phyloP scores from a whole-genome alignment of 768 basidiomycete species.

The Tylopilus sp. region DNA sequence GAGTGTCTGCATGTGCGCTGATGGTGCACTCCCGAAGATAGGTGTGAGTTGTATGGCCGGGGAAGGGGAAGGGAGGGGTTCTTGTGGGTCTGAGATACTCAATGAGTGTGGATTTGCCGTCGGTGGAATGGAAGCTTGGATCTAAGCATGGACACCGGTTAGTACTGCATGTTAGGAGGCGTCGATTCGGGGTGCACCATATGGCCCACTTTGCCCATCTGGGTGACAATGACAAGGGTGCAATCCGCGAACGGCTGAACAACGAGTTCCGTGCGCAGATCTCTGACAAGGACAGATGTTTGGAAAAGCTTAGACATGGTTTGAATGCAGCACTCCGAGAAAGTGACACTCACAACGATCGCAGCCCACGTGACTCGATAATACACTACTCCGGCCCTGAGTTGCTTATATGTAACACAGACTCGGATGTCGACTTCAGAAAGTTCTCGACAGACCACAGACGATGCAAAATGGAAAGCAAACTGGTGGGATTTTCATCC shows the following conservation, averaged over 20 bases:
- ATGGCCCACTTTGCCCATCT: conserved; percentile 86
- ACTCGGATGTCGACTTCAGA: conserved; percentile 26
- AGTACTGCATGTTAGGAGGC: background rate
- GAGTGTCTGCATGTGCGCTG: conserved; percentile 64
- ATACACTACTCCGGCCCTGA: background rate
- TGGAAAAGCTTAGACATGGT: conserved; percentile 35
- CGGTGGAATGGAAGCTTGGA: conserved; percentile 74
- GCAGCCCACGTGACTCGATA: conserved; percentile 2
- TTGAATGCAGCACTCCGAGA: background rate
- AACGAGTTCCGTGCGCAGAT: conserved; percentile 65
- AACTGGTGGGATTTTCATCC: conserved; percentile 77
- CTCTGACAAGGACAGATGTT: conserved; percentile 49
- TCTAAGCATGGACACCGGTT: conserved; percentile 40
- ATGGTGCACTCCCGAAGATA: conserved; percentile 71
- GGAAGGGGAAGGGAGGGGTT: conserved; percentile 54
- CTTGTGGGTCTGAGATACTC: conserved; percentile 32
- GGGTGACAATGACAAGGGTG: conserved; percentile 81
- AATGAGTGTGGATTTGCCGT: conserved; percentile 48
- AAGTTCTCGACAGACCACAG: conserved; percentile 45
- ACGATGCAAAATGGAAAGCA: conserved; percentile 52
- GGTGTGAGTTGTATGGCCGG: conserved; percentile 74
- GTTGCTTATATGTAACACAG: background rate
- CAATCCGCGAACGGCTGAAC: conserved; percentile 81
- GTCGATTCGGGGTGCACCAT: conserved; percentile 48
- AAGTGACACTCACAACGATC: no score